Evolutionary conservation across 768 basidiomycete species (phyloP).

Genomic region (Neoboletus magnificus): DNA sequence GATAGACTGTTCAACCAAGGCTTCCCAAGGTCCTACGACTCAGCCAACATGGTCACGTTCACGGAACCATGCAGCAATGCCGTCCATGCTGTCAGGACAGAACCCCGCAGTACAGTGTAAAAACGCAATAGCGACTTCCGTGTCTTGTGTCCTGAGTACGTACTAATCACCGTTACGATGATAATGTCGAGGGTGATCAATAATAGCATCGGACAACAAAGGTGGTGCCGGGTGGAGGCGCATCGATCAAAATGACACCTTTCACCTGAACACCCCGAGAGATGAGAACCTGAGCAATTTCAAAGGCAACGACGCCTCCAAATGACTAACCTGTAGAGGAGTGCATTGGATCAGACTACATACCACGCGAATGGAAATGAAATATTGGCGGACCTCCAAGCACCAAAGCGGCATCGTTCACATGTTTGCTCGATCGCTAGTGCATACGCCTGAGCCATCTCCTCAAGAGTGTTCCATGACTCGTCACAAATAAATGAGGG

Average conservation of each 20-base stretch:
- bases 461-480: constrained; percentile 45
- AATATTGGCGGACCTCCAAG: constrained; percentile 50
- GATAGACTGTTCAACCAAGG: constrained; percentile 35
- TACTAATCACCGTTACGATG: constrained; percentile 36
- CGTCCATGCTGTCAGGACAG: constrained; percentile 26
- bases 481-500: constrained; percentile 45
- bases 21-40: constrained; percentile 47
- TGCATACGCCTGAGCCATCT: constrained; percentile 56
- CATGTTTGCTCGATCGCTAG: constrained; percentile 35
- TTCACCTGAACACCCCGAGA: constrained; percentile 40
- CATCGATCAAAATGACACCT: constrained; percentile 66
- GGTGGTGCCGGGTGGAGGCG: constrained; percentile 57
- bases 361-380: neutral
- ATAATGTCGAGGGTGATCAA: constrained; percentile 43
- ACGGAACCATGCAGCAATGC: constrained; percentile 52
- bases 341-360: neutral
- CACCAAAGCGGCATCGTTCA: constrained; percentile 38
- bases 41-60: constrained; percentile 38
- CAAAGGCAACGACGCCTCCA: constrained; percentile 70
- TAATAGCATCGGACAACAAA: constrained; percentile 49
- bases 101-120: constrained; percentile 54
- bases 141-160: constrained; percentile 30
- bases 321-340: constrained; percentile 71
- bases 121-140: constrained; percentile 41
- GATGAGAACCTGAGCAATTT: constrained; percentile 50